Percentiles rank a stretch among this genome's conserved stretches.
Evolutionary conservation across 345 rosid genomes (phyloP).

Genomic region (Eucalyptus albens): DNA sequence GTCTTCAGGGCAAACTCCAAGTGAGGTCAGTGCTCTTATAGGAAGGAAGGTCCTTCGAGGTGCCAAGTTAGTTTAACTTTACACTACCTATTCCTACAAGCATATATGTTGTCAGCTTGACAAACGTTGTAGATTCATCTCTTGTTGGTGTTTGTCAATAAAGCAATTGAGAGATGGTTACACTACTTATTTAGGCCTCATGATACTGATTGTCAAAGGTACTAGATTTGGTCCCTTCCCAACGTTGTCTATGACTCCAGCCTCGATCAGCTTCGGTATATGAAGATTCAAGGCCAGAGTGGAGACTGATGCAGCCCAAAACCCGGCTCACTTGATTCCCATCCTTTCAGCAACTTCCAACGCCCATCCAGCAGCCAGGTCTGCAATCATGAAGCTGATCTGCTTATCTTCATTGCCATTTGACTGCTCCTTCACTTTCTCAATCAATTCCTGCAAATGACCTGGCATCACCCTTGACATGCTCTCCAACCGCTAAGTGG

Average conservation of each 20-base stretch:
- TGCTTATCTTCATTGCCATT: background rate
- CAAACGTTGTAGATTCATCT: background rate
- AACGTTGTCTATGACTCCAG: slow-evolving; percentile 3
- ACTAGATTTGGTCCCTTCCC: background rate
- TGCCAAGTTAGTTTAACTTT: background rate
- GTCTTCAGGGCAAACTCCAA: background rate
- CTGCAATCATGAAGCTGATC: slow-evolving; percentile 2
- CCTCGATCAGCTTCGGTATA: slow-evolving; percentile 1
- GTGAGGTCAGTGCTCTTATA: background rate
- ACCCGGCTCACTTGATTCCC: background rate
- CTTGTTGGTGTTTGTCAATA: background rate
- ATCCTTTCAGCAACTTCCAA: slow-evolving; percentile 4
- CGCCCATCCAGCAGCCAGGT: slow-evolving; percentile 1
- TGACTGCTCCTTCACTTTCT: background rate
- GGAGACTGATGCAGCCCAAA: background rate
- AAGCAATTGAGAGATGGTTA: background rate
- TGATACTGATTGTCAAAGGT: background rate
- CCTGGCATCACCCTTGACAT: background rate
- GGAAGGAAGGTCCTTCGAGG: background rate
- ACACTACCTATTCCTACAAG: background rate
- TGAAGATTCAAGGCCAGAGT: background rate
- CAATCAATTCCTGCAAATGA: slow-evolving; percentile 2
- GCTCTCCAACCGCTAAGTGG: background rate
- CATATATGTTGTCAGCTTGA: background rate
- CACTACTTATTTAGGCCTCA: background rate